Base-by-base conservation (phyloP, 1,284 basidiomycete species). In the Tylopilus sp. region DNA sequence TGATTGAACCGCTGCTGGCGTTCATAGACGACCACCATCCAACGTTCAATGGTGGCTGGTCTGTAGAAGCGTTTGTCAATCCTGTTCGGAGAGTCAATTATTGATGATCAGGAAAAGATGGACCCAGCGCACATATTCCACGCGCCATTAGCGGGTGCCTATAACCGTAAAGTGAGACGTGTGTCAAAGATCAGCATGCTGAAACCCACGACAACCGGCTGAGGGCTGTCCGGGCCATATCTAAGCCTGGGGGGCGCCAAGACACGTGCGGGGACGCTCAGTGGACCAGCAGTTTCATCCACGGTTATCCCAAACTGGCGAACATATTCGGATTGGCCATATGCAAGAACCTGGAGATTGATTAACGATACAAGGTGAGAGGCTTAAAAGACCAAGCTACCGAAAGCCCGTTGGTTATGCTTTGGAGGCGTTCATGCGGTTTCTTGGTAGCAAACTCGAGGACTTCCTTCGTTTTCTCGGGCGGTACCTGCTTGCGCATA, bases 241-340 rank as follows among this genome's bases (percentile, higher is more conserved):
- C 75, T 74, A 31, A 89, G 67, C 15, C 65, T 78, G 0, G 86
- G 86, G 0, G 86, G 73, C 4, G 69, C 66, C 7, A 89, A 61
- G 6, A 88, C 68, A 8, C 87, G 77, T 0, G 86, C 86, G 15
- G 74, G 63, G 23, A 86, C 70, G 29, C 61, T 70, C 23, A 85
- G 65, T 0, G 82, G 77, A 6, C 73, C 71, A 4, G 66, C 63
- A 8, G 72, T 61, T 6, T 74, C 69, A 30, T 74, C 66, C n/a
- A 86, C 76, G 2, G 70, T 57, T 71, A 88, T 74, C 6, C 83
- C 84, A 52, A 87, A 88, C 59, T 81, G 72, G 43, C 76, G 73
- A 25, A 89, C 77, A 55, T 88, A 89, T 65, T 86, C 79, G 0
- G 86, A 88, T 64, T 84, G 77, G 1, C 82, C 81, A 55, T 87